Base-by-base conservation (phyloP, 805 yeast genomes). In the Candida methanosorbosa region DNA sequence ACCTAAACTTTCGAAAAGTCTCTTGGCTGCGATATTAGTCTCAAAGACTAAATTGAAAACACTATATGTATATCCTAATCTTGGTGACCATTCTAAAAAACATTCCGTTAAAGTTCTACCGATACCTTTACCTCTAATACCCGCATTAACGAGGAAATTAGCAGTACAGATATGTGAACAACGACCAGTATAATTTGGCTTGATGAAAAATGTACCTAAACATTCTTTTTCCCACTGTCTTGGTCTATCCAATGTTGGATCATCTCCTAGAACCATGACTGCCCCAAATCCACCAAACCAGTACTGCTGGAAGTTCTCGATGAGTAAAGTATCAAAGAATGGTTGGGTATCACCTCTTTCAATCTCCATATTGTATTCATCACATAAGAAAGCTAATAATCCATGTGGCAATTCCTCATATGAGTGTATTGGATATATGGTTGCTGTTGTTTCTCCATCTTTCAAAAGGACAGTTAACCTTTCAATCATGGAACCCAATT, bases 211-310 rank as follows among this genome's bases (percentile, higher is more conserved):
- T 2, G 88, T 72, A 1, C 97, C 98, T 31, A 92, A 64, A 53
- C 97, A 90, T 52, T 81, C 88, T 47, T 83, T 85, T 40, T 87
- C 94, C 96, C 97, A 88, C 51, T 81, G 86, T 34, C 80, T 72
- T 25, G 67, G 53, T 9, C 68, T 64, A 35, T 64, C 68, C 14
- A 72, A 55, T 5, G 54, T 43, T 0, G 73, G 63, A 0, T 64
- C 68, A 50, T 83, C 92, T 3, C 97, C 97, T n/a, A 86, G 63
- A 38, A 63, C 78, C 85, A 68, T 78, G 16, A 73, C 74, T 21
- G 85, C 95, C 1, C 83, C 85, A 57, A 84, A 81, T 4, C 82
- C 70, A 2, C 85, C 79, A 53, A 92, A 87, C 98, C 98, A 90
- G 50, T 78, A 80, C 40, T 75, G 73, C 48, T 75, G 81, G 51